A percentile compares a stretch with the other conserved stretches of the same genome.
Conservation (phyloP, 2,329 filamentous ascomycete species). For the Capronia coronata region DNA sequence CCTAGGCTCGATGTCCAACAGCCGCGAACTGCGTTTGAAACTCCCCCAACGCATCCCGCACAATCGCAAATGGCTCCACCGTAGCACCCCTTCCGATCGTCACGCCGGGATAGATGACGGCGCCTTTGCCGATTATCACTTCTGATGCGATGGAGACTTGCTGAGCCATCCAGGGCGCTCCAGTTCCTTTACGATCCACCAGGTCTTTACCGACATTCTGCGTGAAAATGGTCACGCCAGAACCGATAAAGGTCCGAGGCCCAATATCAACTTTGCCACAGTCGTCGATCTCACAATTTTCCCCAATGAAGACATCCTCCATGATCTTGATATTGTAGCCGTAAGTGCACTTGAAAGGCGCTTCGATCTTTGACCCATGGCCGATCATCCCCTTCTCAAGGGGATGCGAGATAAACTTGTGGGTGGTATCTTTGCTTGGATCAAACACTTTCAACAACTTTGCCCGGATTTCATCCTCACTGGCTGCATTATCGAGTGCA, state of each 20-base stretch:
- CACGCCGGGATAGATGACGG: slow-evolving; percentile 50
- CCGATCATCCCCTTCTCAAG: slow-evolving; percentile 52
- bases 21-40: slow-evolving; percentile 37
- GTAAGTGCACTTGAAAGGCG: slow-evolving; percentile 88
- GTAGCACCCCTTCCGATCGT: slow-evolving; percentile 39
- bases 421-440: slow-evolving; percentile 67
- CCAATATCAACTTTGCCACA: slow-evolving; percentile 78
- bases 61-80: slow-evolving; percentile 42
- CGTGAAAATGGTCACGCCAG: slow-evolving; percentile 80
- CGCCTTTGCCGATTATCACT: slow-evolving; percentile 58
- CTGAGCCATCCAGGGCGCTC: slow-evolving; percentile 63
- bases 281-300: slow-evolving; percentile 80
- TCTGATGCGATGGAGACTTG: slow-evolving; percentile 70
- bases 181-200: slow-evolving; percentile 64
- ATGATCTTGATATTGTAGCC: slow-evolving; percentile 91
- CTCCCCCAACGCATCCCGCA: slow-evolving; percentile 39
- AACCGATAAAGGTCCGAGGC: slow-evolving; percentile 61
- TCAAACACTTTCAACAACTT: slow-evolving; percentile 57
- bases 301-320: slow-evolving; percentile 73
- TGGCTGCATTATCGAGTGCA: slow-evolving; percentile 66
- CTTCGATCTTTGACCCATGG: slow-evolving; percentile 70
- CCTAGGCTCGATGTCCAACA: background rate
- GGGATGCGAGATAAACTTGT: slow-evolving; percentile 51
- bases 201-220: slow-evolving; percentile 66
- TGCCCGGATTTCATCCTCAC: slow-evolving; percentile 33